Evolutionary conservation across 306 rosid genomes (phyloP).

Genomic region (Prunus dulcis): DNA sequence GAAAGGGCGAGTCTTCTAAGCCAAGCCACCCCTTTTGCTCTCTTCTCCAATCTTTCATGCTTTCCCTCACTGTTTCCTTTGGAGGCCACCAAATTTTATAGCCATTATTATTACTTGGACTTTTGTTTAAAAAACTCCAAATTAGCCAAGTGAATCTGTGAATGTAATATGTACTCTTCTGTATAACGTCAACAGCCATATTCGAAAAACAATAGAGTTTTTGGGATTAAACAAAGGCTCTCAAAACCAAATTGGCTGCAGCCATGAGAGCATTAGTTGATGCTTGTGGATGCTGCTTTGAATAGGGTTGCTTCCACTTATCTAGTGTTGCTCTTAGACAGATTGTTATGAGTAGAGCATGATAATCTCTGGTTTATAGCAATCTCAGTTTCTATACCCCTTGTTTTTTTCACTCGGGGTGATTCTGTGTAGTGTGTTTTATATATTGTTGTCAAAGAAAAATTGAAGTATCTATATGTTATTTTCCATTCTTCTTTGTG

Average conservation of each 20-base stretch:
- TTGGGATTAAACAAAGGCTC: not conserved
- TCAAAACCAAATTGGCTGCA: not conserved
- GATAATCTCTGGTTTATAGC: not conserved
- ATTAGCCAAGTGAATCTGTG: constrained; percentile 10
- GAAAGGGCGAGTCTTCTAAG: constrained; percentile 52
- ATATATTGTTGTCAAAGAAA: not conserved
- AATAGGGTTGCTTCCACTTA: not conserved
- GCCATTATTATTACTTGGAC: constrained; percentile 6
- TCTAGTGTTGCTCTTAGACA: not conserved
- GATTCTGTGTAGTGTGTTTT: not conserved
- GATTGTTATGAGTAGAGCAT: not conserved
- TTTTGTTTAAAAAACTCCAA: not conserved
- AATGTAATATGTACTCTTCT: constrained; percentile 14
- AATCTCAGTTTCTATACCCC: not conserved
- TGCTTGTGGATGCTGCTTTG: not conserved
- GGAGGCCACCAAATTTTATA: constrained; percentile 1
- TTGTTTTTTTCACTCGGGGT: not conserved
- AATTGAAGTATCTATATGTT: not conserved
- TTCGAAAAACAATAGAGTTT: not conserved
- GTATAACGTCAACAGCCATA: not conserved
- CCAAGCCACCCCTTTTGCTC: not conserved
- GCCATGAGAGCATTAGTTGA: constrained; percentile 7
- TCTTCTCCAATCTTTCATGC: constrained; percentile 13
- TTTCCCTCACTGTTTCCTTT: constrained; percentile 19
- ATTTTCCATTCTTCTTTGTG: not conserved